A percentile compares a stretch with the other conserved stretches of the same genome.
These are phyloP conservation scores for Cyberlindnera meyerae DNA, from an alignment of 805 yeast genomes.

Conservation along the genomic window DNA sequence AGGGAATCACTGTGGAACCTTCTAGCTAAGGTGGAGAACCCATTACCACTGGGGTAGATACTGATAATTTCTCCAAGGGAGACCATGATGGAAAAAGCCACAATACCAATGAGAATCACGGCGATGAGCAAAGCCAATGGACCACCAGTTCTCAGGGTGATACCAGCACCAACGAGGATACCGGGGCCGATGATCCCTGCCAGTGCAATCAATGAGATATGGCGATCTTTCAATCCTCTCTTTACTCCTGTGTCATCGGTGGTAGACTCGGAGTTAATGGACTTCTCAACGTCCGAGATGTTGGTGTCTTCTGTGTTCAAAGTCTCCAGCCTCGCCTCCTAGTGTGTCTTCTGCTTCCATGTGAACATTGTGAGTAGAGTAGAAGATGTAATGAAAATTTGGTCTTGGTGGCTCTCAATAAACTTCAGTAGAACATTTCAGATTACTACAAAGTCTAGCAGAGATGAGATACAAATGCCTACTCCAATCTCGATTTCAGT, in stretches of 20 bases:
- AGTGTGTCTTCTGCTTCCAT: no score
- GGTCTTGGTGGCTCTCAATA: no score
- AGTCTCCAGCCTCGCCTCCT: no score
- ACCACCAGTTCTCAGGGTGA: slow-evolving; percentile 45
- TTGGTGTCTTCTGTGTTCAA: neutral
- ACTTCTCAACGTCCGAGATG: no score
- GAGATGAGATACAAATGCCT: no score
- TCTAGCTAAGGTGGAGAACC: slow-evolving; percentile 47
- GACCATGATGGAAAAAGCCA: slow-evolving; percentile 52
- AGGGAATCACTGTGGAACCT: slow-evolving; percentile 48
- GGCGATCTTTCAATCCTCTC: slow-evolving; percentile 46
- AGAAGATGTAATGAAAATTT: no score
- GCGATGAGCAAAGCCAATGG: slow-evolving; percentile 45
- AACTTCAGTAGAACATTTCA: no score
- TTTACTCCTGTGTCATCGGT: slow-evolving; percentile 31
- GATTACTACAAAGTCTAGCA: no score
- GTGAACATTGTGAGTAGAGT: no score
- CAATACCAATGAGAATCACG: slow-evolving; percentile 47
- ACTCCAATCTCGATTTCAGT: no score
- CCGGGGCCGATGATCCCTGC: slow-evolving; percentile 65
- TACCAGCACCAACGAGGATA: slow-evolving; percentile 48
- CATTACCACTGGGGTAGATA: slow-evolving; percentile 43
- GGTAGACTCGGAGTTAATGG: no score
- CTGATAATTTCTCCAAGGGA: slow-evolving; percentile 56
- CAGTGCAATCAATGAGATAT: slow-evolving; percentile 45